Evolutionary conservation across 495 filamentous ascomycete species (phyloP).

Genomic region (Evernia prunastri): DNA sequence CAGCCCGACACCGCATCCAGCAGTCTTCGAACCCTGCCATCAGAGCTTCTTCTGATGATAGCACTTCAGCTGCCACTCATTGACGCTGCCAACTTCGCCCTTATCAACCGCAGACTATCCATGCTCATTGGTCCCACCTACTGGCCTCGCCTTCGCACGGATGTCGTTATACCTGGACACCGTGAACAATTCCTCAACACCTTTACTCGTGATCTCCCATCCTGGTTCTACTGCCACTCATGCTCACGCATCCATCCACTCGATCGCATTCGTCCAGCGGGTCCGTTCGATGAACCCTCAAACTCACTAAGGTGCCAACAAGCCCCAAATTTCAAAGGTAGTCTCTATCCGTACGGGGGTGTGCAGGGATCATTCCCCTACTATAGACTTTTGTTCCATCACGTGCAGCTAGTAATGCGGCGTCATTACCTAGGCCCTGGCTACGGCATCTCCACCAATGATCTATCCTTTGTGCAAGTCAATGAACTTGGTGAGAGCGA

Average conservation of each 20-base stretch:
- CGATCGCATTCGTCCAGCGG: background rate
- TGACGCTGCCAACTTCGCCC: slow-evolving; percentile 8
- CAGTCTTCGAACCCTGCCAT: background rate
- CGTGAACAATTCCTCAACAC: slow-evolving; percentile 3
- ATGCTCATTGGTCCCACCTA: background rate
- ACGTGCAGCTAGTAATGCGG: slow-evolving; percentile 10
- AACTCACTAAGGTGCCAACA: background rate
- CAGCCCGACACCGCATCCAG: background rate
- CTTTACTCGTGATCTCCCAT: background rate
- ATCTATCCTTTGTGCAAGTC: background rate
- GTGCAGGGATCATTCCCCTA: background rate
- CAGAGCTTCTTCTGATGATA: slow-evolving; percentile 6
- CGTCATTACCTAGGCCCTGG: background rate
- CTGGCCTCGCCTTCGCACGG: background rate
- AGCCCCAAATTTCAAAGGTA: no score
- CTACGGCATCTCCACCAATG: background rate
- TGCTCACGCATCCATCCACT: slow-evolving; percentile 3
- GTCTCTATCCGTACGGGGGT: background rate
- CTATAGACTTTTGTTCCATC: background rate
- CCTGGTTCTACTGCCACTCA: slow-evolving; percentile 10
- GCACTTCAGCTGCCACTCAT: background rate
- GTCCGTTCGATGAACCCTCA: background rate
- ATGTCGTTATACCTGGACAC: background rate
- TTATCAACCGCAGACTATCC: background rate
- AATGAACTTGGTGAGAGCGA: background rate